A percentile compares a stretch with the other conserved stretches of the same genome.
These are phyloP conservation scores for Neobulgaria alba DNA, from an alignment of 2,329 filamentous ascomycete species.

Conservation along the genomic window DNA sequence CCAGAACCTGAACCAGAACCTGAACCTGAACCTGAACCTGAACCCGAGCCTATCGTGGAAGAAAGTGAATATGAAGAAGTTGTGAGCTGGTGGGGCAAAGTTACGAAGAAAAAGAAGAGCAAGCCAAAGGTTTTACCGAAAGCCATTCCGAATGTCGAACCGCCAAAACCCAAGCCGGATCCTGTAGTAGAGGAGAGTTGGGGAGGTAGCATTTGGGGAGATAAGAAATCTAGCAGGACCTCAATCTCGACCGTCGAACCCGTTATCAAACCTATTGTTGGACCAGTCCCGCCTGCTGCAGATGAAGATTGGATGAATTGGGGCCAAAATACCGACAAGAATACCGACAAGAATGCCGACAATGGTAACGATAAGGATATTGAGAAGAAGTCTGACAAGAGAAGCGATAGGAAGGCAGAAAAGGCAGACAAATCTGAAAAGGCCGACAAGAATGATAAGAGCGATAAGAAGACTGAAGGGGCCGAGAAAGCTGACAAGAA, in stretches of 20 bases:
- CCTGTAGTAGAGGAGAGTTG: too few relatives aligned
- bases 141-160: too few relatives aligned
- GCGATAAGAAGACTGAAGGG: too few relatives aligned
- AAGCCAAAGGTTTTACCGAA: slow-evolving; percentile 10
- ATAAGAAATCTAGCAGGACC: too few relatives aligned
- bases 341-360: slow-evolving; percentile 13
- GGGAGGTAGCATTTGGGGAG: too few relatives aligned
- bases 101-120: slow-evolving; percentile 33
- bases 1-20: slow-evolving; percentile 19
- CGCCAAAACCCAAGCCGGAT: slow-evolving; percentile 27
- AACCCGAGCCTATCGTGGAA: slow-evolving; percentile 25
- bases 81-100: neutral
- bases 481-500: too few relatives aligned
- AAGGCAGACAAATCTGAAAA: too few relatives aligned
- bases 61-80: too few relatives aligned
- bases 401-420: too few relatives aligned
- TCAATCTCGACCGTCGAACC: slow-evolving; percentile 21
- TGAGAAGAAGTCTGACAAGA: too few relatives aligned
- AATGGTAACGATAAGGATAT: too few relatives aligned
- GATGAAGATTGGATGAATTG: slow-evolving; percentile 14
- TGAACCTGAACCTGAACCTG: slow-evolving; percentile 24
- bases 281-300: slow-evolving; percentile 9
- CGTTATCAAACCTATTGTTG: slow-evolving; percentile 15
- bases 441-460: neutral
- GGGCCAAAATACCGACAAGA: slow-evolving; percentile 25